Evolutionary conservation across 176 grass and related monocot genomes (phyloP), one percentile per base, ranked within the genome.

Genomic region (Carex scoparia): DNA sequence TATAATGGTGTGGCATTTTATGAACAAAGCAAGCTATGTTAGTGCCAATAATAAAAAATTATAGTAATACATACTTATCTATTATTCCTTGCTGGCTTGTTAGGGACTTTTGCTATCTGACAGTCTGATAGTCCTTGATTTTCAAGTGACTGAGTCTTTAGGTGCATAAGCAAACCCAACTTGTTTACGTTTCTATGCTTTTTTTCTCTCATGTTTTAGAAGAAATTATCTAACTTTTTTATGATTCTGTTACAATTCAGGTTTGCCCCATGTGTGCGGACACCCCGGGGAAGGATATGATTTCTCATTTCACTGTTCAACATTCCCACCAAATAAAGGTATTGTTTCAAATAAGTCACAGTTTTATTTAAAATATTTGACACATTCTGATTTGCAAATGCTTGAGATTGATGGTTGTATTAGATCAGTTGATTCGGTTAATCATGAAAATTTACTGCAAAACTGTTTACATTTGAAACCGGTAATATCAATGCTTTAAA

Each of bases 211-310:
- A 32, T 57, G 1, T 72, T 19, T 23, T 2, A 27, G 0, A 42
- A 77, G 4, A 56, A 32, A 14, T 77, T 32, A 56, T 55, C 18
- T 10, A 48, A 56, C 3, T 1, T 60, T 37, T 61, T 60, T 7
- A 49, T 65, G 11, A 28, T 10, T n/a, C 51, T 13, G 28, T 61
- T 27, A 12, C 58, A 59, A 53, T 38, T 91, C 72, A 97, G 94
- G 94, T 97, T 30, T 97, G 94, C 53, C 94, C 94, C 0, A 84
- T 94, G 65, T 97, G 94, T 27, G 94, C 94, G 7, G 87, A 87
- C 81, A 97, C 90, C 84, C 61, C 87, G 0, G 94, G 88, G n/a
- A 97, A 79, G 64, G 91, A 97, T 89, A 94, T 92, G 89, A 84
- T 87, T 40, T 85, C 82, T 62, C 94, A 97, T 74, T 90, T 97